Conservation (phyloP, 2,329 filamentous ascomycete genomes). For the Talaromyces atroroseus region DNA sequence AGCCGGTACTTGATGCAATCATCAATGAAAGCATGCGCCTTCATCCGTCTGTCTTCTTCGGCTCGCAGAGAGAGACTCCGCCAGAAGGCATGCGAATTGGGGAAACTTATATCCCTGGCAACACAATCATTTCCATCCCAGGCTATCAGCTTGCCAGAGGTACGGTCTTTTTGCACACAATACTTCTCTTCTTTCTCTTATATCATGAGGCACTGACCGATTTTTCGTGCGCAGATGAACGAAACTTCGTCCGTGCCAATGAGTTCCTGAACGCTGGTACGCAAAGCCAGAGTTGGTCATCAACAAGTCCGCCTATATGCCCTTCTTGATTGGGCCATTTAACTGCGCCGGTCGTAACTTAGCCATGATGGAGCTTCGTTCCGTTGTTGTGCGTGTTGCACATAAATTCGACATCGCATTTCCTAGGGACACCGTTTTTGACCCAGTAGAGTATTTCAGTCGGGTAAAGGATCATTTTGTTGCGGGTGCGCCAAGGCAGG, state of each 20-base stretch:
- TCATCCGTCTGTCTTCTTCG: constrained; percentile 33
- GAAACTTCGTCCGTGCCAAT: constrained; percentile 20
- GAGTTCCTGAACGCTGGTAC: constrained; percentile 37
- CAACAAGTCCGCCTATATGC: constrained; percentile 26
- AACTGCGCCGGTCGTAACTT: not conserved
- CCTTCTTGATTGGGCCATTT: constrained; percentile 21
- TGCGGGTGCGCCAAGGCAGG: constrained; percentile 39
- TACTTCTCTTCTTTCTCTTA: too few species aligned
- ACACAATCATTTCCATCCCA: constrained; percentile 30
- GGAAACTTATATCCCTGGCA: constrained; percentile 31
- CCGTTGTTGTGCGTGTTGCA: constrained; percentile 52
- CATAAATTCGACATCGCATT: constrained; percentile 37
- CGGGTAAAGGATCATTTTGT: constrained; percentile 50
- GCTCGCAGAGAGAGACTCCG: constrained; percentile 33
- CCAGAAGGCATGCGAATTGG: constrained; percentile 33
- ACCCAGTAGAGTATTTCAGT: constrained; percentile 27
- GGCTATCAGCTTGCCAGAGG: constrained; percentile 22
- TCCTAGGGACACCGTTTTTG: not conserved
- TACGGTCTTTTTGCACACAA: not conserved
- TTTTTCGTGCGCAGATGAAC: not conserved
- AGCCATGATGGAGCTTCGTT: constrained; percentile 7
- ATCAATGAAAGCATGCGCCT: constrained; percentile 40
- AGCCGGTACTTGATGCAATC: constrained; percentile 18
- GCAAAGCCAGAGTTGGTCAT: constrained; percentile 27
- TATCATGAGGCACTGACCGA: not conserved